Percentiles rank a stretch among this genome's conserved stretches.
phyloP scores from a whole-genome alignment of 1,139 yeast species.

The Blastobotrys petasosporus region DNA sequence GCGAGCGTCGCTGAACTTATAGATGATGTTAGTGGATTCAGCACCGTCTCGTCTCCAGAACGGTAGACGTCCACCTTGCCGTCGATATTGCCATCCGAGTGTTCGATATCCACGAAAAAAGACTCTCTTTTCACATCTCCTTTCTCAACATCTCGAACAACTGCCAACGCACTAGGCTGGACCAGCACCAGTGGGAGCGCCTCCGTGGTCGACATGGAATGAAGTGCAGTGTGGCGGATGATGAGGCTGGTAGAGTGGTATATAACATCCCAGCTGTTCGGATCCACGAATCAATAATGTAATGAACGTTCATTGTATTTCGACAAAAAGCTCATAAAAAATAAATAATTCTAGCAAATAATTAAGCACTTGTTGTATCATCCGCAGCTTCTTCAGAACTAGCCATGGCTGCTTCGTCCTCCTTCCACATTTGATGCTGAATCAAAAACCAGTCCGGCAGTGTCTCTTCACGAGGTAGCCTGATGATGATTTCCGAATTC shows the following conservation, averaged over 20 bases:
- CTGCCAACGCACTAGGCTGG: slow-evolving; percentile 42
- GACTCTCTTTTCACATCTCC: slow-evolving; percentile 24
- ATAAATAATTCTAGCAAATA: slow-evolving; percentile 1
- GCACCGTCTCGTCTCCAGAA: slow-evolving; percentile 24
- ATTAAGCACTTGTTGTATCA: neutral
- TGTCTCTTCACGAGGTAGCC: slow-evolving; percentile 53
- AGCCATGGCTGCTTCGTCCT: slow-evolving; percentile 24
- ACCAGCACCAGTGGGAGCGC: slow-evolving; percentile 32
- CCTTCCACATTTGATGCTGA: slow-evolving; percentile 62
- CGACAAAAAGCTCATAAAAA: neutral
- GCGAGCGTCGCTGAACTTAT: slow-evolving; percentile 21
- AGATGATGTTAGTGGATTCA: slow-evolving; percentile 18
- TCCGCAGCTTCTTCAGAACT: neutral
- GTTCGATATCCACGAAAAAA: slow-evolving; percentile 37
- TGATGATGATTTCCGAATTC: slow-evolving; percentile 14
- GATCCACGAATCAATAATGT: neutral
- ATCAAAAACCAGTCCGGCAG: slow-evolving; percentile 68
- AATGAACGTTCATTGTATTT: neutral
- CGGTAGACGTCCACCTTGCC: slow-evolving; percentile 29
- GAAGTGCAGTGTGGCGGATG: slow-evolving; percentile 72
- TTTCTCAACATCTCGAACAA: slow-evolving; percentile 35
- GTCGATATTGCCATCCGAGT: slow-evolving; percentile 24
- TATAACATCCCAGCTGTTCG: slow-evolving; percentile 47
- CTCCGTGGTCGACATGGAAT: slow-evolving; percentile 7
- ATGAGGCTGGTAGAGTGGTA: slow-evolving; percentile 53